Percentiles rank a stretch among this genome's conserved stretches.
phyloP scores from a whole-genome alignment of 2,329 filamentous ascomycete species.

The Neonectria faginata region DNA sequence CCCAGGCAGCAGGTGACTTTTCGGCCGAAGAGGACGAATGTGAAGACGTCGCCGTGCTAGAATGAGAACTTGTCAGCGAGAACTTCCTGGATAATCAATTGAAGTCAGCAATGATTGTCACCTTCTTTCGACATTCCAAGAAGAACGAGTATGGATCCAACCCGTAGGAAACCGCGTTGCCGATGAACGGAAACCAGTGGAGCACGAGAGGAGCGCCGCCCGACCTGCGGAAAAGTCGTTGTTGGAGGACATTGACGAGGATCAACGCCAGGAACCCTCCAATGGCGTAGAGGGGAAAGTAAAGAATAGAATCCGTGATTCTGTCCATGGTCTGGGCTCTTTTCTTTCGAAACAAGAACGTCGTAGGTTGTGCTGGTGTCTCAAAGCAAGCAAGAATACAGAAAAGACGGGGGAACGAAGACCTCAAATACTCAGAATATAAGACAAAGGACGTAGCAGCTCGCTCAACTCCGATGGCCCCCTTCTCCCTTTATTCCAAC shows the following conservation, averaged over 20 bases:
- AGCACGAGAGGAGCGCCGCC: constrained; percentile 66
- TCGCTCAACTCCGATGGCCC: neutral
- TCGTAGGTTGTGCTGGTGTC: neutral
- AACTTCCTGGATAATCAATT: accelerated
- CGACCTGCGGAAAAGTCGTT: constrained; percentile 31
- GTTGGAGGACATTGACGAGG: constrained; percentile 28
- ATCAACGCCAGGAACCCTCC: constrained; percentile 20
- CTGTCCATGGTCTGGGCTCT: neutral
- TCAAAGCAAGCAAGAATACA: neutral
- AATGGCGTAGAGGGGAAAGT: constrained; percentile 21
- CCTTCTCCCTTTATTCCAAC: neutral
- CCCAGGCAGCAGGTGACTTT: constrained; percentile 64
- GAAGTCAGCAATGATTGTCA: constrained; percentile 46
- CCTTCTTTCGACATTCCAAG: constrained; percentile 72
- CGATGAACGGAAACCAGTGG: constrained; percentile 72
- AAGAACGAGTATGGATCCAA: constrained; percentile 79
- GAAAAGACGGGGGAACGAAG: neutral
- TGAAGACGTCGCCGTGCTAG: constrained; percentile 65
- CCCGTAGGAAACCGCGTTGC: constrained; percentile 78
- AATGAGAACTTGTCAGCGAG: neutral
- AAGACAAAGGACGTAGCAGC: neutral
- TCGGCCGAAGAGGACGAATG: constrained; percentile 64
- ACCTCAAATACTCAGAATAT: neutral
- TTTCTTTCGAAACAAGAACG: neutral
- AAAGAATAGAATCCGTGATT: constrained; percentile 25